Percentiles rank a stretch among this genome's conserved stretches.
Evolutionary conservation across 768 basidiomycete species (phyloP).

Genomic region (Phaeotremella skinneri): DNA sequence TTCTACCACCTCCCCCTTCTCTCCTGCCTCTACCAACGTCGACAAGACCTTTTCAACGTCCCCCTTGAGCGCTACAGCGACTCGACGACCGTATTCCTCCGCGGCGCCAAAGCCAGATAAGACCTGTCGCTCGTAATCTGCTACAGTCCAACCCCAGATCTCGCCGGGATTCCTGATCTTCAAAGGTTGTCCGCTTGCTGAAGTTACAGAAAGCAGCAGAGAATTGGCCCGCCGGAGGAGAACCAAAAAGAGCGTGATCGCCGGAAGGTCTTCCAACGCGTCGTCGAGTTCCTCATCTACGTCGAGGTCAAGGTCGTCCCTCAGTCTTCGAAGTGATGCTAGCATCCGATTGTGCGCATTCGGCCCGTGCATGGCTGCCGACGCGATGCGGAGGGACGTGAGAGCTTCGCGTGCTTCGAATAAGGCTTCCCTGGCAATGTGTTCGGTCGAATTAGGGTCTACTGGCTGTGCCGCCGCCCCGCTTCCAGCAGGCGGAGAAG

Average conservation of each 20-base stretch:
- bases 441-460: conserved; percentile 43
- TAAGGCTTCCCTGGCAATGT: conserved; percentile 48
- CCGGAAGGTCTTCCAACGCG: conserved; percentile 49
- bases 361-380: conserved; percentile 29
- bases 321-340: conserved; percentile 29
- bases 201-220: conserved; percentile 9
- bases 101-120: conserved; percentile 46
- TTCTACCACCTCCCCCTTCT: conserved; percentile 15
- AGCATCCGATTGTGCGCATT: conserved; percentile 27
- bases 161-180: conserved; percentile 26
- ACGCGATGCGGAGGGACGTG: conserved; percentile 41
- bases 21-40: conserved; percentile 11
- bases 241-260: conserved; percentile 43
- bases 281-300: conserved; percentile 46
- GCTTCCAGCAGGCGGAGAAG: conserved; percentile 6
- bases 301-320: conserved; percentile 44
- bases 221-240: conserved; percentile 37
- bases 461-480: conserved; percentile 8
- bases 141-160: conserved; percentile 39
- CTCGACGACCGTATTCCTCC: conserved; percentile 44
- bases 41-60: conserved; percentile 43
- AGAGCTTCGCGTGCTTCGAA: conserved; percentile 49
- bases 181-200: not conserved
- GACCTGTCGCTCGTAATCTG: conserved; percentile 48
- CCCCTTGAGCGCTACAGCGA: conserved; percentile 40